Evolutionary conservation across 176 grass and related monocot genomes (phyloP).

Genomic region (Triticum timopheevii): DNA sequence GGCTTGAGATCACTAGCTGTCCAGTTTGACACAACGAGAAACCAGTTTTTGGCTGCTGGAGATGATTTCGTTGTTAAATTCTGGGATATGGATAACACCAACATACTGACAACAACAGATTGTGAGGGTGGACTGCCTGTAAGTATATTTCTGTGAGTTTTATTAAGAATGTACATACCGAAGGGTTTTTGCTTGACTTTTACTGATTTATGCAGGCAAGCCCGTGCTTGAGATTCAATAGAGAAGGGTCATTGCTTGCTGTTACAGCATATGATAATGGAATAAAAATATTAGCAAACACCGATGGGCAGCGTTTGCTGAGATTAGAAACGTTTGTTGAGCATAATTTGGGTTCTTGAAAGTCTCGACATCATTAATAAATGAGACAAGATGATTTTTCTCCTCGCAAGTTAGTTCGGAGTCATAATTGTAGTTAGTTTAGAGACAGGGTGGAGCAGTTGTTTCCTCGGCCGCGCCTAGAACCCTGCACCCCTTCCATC

Average conservation of each 20-base stretch:
- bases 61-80: conserved; percentile 98
- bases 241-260: conserved; percentile 94
- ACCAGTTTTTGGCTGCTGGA: conserved; percentile 91
- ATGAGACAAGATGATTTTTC: too few relatives aligned
- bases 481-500: too few relatives aligned
- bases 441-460: too few relatives aligned
- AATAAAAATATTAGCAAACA: conserved; percentile 96
- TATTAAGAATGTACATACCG: neutral
- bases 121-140: conserved; percentile 92
- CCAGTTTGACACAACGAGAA: conserved; percentile 95
- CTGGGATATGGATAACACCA: conserved; percentile 96
- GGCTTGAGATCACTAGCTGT: conserved; percentile 85
- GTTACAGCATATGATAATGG: conserved; percentile 92
- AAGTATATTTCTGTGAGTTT: conserved; percentile 33
- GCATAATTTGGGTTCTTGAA: too few relatives aligned
- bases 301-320: conserved; percentile 89
- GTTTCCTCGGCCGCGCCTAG: too few relatives aligned
- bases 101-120: conserved; percentile 83
- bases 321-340: neutral
- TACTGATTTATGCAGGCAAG: conserved; percentile 66
- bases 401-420: too few relatives aligned
- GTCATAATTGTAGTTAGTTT: too few relatives aligned
- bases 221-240: conserved; percentile 94
- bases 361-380: too few relatives aligned
- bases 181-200: conserved; percentile 15